Evolutionary conservation across 1,284 basidiomycete genomes (phyloP).

Genomic region (Apiotrichum brassicae): DNA sequence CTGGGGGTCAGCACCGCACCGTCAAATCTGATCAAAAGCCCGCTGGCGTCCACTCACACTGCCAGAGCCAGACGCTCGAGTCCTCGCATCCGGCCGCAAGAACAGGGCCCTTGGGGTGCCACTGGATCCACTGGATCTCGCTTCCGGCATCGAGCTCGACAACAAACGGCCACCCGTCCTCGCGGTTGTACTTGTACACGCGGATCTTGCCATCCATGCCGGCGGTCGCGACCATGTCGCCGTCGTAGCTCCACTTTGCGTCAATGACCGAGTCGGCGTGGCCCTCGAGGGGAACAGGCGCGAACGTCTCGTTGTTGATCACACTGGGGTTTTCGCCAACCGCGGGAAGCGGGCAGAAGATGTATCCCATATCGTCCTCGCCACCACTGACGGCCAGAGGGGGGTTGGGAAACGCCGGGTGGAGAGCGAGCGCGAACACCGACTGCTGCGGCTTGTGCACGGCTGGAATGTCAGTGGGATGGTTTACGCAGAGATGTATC

Average conservation of each 20-base stretch:
- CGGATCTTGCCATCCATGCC: constrained; percentile 95
- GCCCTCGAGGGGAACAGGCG: constrained; percentile 76
- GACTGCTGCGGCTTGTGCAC: constrained; percentile 50
- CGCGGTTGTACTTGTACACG: constrained; percentile 73
- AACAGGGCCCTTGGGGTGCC: constrained; percentile 91
- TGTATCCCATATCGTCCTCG: constrained; percentile 89
- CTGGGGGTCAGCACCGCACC: constrained; percentile 48
- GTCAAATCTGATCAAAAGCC: not conserved
- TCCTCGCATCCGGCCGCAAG: constrained; percentile 90
- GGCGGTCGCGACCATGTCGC: constrained; percentile 86
- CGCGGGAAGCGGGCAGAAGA: constrained; percentile 56
- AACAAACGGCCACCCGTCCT: constrained; percentile 84
- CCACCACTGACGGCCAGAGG: constrained; percentile 85
- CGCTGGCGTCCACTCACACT: constrained; percentile 53
- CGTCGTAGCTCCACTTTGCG: constrained; percentile 75
- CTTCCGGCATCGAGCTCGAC: constrained; percentile 88
- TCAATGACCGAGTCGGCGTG: constrained; percentile 87
- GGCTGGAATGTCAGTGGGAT: constrained; percentile 24
- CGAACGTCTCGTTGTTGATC: constrained; percentile 58
- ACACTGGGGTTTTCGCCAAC: constrained; percentile 6
- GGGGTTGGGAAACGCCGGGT: constrained; percentile 64
- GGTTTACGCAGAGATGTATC: too few relatives aligned
- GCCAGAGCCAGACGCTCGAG: constrained; percentile 96
- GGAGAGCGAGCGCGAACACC: constrained; percentile 77
- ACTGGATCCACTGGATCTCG: constrained; percentile 90